A percentile compares a stretch with the other conserved stretches of the same genome.
Conservation (phyloP, 164 flowering plant genomes). For the Protea cynaroides region DNA sequence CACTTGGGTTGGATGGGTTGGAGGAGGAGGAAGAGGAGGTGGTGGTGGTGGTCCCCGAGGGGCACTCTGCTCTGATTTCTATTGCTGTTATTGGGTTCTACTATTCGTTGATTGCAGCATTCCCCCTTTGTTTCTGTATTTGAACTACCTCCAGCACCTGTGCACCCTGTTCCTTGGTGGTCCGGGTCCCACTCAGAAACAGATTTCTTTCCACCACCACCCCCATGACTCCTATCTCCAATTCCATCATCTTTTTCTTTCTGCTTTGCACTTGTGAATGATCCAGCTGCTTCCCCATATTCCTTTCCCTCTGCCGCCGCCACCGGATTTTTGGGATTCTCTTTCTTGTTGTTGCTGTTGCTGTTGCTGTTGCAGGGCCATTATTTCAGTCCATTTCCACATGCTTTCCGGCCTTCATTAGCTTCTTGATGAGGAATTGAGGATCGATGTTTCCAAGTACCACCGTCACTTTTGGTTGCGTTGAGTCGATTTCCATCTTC, state of each 20-base stretch:
- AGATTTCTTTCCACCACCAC: constrained; percentile 4
- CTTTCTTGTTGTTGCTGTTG: constrained; percentile 10
- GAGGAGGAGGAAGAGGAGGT: constrained; percentile 3
- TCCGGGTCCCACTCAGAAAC: not conserved
- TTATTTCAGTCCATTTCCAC: no score
- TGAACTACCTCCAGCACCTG: not conserved
- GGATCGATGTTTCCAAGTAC: constrained; percentile 45
- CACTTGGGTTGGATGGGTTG: not conserved
- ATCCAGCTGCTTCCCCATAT: no score
- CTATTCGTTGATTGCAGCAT: not conserved
- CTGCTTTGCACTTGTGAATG: not conserved
- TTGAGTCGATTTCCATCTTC: constrained; percentile 33
- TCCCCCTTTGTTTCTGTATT: not conserved
- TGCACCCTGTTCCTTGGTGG: not conserved
- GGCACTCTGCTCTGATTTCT: no score
- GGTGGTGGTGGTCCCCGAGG: not conserved
- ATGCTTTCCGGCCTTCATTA: constrained; percentile 40
- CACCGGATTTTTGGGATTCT: constrained; percentile 13
- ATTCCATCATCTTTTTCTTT: constrained; percentile 8
- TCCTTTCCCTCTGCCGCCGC: constrained; percentile 15
- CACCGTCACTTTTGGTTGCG: constrained; percentile 40
- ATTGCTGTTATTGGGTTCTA: no score
- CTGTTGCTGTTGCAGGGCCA: constrained; percentile 19
- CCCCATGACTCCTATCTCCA: constrained; percentile 6
- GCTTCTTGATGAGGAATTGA: constrained; percentile 35